Evolutionary conservation across 306 rosid species (phyloP).

Genomic region (Begonia peltatifolia): DNA sequence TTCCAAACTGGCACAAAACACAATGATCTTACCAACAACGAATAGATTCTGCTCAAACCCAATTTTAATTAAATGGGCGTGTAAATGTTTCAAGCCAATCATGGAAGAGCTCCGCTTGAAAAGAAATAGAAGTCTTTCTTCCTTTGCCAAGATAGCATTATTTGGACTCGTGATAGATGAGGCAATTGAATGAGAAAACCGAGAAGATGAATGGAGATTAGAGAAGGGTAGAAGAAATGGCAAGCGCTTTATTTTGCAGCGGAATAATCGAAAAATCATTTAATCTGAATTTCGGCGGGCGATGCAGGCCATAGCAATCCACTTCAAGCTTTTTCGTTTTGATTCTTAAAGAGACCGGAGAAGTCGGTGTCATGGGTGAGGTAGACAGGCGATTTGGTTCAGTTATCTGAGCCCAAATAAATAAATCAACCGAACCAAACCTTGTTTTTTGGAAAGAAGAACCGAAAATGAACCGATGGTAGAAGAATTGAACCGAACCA

Average conservation of each 20-base stretch:
- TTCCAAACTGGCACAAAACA: constrained; percentile 30
- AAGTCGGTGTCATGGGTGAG: too few relatives aligned
- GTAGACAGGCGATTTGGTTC: too few relatives aligned
- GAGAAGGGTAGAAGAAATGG: constrained; percentile 2
- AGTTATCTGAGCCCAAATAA: too few relatives aligned
- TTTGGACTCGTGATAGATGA: constrained; percentile 10
- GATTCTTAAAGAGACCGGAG: too few relatives aligned
- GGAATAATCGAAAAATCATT: background rate
- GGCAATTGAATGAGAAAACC: background rate
- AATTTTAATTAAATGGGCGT: constrained; percentile 25
- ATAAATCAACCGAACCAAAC: too few relatives aligned
- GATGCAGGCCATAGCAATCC: constrained; percentile 8
- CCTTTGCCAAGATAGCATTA: constrained; percentile 14
- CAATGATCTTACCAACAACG: constrained; percentile 40
- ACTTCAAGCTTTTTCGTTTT: background rate
- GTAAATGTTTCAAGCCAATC: constrained; percentile 35
- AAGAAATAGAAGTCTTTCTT: constrained; percentile 27
- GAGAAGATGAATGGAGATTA: constrained; percentile 2
- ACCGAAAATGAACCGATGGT: too few relatives aligned
- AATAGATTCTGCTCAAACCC: constrained; percentile 37
- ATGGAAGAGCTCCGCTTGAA: constrained; percentile 38
- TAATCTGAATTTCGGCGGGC: constrained; percentile 10
- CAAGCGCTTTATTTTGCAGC: constrained; percentile 1
- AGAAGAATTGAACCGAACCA: too few relatives aligned
- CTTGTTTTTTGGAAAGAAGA: too few relatives aligned